Percentiles rank a stretch among this genome's conserved stretches.
phyloP scores from a whole-genome alignment of 768 basidiomycete species.

The Plicaturopsis crispa region DNA sequence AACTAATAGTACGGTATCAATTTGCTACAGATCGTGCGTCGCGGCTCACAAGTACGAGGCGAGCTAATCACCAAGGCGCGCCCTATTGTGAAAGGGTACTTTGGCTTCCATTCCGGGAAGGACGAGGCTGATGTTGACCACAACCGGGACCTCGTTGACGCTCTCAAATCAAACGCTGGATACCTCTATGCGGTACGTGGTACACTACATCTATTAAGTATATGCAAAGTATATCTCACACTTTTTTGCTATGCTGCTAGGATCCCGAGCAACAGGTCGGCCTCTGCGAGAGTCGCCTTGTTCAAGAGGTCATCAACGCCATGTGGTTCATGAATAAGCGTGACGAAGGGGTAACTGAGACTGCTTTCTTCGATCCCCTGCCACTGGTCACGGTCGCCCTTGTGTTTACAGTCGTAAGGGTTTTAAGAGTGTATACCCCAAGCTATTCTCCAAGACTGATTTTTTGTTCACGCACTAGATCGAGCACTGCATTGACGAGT shows the following conservation, averaged over 20 bases:
- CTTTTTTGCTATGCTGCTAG: background rate
- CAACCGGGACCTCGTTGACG: conserved; percentile 9
- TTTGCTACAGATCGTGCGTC: conserved; percentile 3
- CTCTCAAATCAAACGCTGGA: conserved; percentile 11
- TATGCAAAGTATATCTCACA: conserved; percentile 1
- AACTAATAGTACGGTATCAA: conserved; percentile 13
- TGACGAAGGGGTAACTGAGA: conserved; percentile 17
- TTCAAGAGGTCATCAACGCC: conserved; percentile 15
- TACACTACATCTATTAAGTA: background rate
- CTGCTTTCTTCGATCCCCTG: conserved; percentile 16
- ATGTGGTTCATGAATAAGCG: conserved; percentile 19
- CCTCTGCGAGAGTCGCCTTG: conserved; percentile 16
- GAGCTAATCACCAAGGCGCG: background rate
- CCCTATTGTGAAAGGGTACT: conserved; percentile 1
- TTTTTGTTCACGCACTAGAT: conserved; percentile 3
- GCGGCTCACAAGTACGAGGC: conserved; percentile 6
- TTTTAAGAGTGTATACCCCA: background rate
- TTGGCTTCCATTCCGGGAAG: conserved; percentile 2
- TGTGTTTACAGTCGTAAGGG: conserved; percentile 9
- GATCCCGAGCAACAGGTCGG: conserved; percentile 8
- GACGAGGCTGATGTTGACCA: conserved; percentile 5
- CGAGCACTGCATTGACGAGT: conserved; percentile 9
- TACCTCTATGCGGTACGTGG: conserved; percentile 15
- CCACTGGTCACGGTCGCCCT: conserved; percentile 10
- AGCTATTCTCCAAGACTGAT: background rate